Evolutionary conservation across 2,329 filamentous ascomycete genomes (phyloP).

Genomic region (Diaporthe ilicicola): DNA sequence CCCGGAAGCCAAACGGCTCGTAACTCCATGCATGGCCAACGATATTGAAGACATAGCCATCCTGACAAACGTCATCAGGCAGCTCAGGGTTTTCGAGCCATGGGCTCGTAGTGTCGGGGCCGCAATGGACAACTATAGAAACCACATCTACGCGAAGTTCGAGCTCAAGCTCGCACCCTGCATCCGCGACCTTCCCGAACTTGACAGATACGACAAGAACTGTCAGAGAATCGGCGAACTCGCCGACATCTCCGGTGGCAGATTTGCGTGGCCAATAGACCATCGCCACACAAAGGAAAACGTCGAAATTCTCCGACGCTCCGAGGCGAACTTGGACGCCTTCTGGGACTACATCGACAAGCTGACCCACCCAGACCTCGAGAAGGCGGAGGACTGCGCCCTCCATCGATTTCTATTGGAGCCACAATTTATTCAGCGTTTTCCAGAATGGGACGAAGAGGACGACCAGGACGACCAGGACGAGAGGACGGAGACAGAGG

Average conservation of each 20-base stretch:
- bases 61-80: conserved; percentile 51
- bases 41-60: conserved; percentile 56
- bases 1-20: conserved; percentile 43
- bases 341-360: conserved; percentile 53
- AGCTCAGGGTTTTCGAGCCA: conserved; percentile 57
- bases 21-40: conserved; percentile 47
- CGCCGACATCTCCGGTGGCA: conserved; percentile 46
- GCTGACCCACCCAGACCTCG: conserved; percentile 32
- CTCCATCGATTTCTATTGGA: conserved; percentile 43
- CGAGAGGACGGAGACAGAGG: too few relatives aligned
- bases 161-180: too few relatives aligned
- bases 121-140: conserved; percentile 36
- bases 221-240: conserved; percentile 36
- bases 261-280: conserved; percentile 53
- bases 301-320: conserved; percentile 51
- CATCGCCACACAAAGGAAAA: conserved; percentile 57
- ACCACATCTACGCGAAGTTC: conserved; percentile 35
- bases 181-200: too few relatives aligned
- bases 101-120: conserved; percentile 54
- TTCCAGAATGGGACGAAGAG: conserved; percentile 55
- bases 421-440: conserved; percentile 53
- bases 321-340: conserved; percentile 56
- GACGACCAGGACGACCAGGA: conserved; percentile 17
- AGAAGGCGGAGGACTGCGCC: conserved; percentile 40
- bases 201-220: too few relatives aligned